phyloP scores from a whole-genome alignment of 2,329 filamentous ascomycete genomes.

The Penicillium sp. region DNA sequence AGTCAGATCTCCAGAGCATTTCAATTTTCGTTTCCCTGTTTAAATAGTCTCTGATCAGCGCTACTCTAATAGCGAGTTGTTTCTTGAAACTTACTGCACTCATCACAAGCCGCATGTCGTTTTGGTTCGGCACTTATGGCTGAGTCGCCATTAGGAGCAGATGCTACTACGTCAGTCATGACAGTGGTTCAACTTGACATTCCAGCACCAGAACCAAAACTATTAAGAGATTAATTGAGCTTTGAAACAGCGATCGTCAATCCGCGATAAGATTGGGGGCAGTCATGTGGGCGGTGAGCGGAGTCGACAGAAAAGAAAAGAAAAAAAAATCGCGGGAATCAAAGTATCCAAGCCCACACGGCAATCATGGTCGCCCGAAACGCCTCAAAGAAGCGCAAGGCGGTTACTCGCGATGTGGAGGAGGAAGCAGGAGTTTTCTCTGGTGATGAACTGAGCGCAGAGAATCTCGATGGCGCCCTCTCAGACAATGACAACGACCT shows the following conservation, averaged over 20 bases:
- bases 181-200: constrained; percentile 3
- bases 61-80: background rate
- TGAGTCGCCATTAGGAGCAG: constrained; percentile 1
- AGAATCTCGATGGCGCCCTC: constrained; percentile 44
- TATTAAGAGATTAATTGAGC: background rate
- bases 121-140: constrained; percentile 30
- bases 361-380: constrained; percentile 38
- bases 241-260: constrained; percentile 9
- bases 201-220: background rate
- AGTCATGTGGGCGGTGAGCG: constrained; percentile 40
- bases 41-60: constrained; percentile 15
- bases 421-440: constrained; percentile 53
- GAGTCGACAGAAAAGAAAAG: constrained; percentile 20
- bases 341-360: constrained; percentile 14
- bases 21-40: constrained; percentile 48
- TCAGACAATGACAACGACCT: constrained; percentile 44
- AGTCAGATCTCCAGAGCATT: constrained; percentile 47
- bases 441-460: constrained; percentile 58
- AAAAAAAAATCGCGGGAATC: constrained; percentile 24
- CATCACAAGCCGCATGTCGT: constrained; percentile 49
- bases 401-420: constrained; percentile 55
- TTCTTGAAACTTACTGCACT: constrained; percentile 44
- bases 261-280: constrained; percentile 27
- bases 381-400: constrained; percentile 64
- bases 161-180: constrained; percentile 1